These are phyloP conservation scores for Mycosphaerella arachidis DNA, from an alignment of 2,329 filamentous ascomycete species.

Conservation along the genomic window DNA sequence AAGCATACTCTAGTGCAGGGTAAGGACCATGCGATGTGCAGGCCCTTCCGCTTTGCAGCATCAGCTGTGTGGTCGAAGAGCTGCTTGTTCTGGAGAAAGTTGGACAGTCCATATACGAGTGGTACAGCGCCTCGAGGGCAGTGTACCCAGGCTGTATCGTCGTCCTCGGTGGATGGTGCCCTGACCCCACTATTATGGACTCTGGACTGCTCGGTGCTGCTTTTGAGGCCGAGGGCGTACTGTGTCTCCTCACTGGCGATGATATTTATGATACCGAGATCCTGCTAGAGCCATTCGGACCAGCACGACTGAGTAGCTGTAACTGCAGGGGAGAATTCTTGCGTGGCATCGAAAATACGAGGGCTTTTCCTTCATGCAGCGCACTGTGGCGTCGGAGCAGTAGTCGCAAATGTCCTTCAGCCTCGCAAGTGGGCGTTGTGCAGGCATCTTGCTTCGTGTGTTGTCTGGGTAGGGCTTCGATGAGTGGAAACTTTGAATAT, in stretches of 20 bases:
- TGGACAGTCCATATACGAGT: too few relatives aligned
- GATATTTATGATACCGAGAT: not conserved
- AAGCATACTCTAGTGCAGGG: too few relatives aligned
- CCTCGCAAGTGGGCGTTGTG: constrained; percentile 2
- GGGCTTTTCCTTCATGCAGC: constrained; percentile 21
- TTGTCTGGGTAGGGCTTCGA: not conserved
- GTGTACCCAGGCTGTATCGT: too few relatives aligned
- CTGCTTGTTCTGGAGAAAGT: too few relatives aligned
- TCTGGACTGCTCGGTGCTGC: not conserved
- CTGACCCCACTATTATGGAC: not conserved
- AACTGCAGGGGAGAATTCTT: constrained; percentile 20
- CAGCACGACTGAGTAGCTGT: constrained; percentile 24
- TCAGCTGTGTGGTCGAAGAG: too few relatives aligned
- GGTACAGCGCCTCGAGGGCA: too few relatives aligned
- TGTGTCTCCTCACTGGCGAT: not conserved
- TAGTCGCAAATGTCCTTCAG: constrained; percentile 22
- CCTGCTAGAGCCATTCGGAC: constrained; percentile 14
- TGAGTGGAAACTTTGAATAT: not conserved
- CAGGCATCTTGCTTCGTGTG: not conserved
- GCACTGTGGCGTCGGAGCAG: constrained; percentile 20
- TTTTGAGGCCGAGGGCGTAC: not conserved
- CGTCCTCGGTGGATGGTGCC: too few relatives aligned
- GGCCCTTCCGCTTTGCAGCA: too few relatives aligned
- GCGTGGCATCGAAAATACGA: constrained; percentile 20
- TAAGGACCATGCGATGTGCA: too few relatives aligned